Base-by-base conservation (phyloP, 345 rosid species). In the Noccaea caerulescens region DNA sequence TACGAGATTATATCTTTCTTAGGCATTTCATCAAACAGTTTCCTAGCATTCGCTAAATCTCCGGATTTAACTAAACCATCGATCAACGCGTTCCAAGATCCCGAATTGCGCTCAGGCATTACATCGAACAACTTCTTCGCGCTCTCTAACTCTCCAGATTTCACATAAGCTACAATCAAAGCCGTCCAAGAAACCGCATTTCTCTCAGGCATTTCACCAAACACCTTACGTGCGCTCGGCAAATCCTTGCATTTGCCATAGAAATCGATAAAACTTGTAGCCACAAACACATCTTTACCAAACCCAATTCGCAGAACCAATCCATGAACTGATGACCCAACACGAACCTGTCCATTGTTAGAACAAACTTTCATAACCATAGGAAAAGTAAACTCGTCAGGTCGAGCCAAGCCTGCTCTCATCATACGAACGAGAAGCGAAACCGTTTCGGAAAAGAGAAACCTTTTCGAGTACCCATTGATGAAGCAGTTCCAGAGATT, bases 111-210 rank as follows among this genome's bases (percentile, higher is more conserved):
- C 57, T 77, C 78, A 12, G 89, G 96, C 90, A 89, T 87, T 58
- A 59, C 33, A 45, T 68, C 71, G 76, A 92, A 85, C 68, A 81
- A 5, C 58, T 38, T 76, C 79, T 65, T 84, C 0, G 88, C 96
- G 73, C 76, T 77, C 56, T 6, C 74, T 38, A 87, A 44, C 78
- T 84, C 85, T 16, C 83, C 89, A 50, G 79, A 79, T 68, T 42
- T 76, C 27, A 80, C 44, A 72, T 83, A 85, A 32, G 91, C 91
- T 27, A 69, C 78, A 59, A 89, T 63, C 89, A 92, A 69, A 1
- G 94, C 93, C 0, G 88, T 92, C 98, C 98, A 92, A 4, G 92
- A 78, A 72, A 87, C 90, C 10, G 80, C 89, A 54, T 76, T 86
- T 43, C 83, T 82, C 2, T 72, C 81, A 37, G 75, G 8, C 89